Evolutionary conservation across 768 basidiomycete species (phyloP), one percentile per base, ranked within the genome.

Genomic region (Agrocybe praecox): DNA sequence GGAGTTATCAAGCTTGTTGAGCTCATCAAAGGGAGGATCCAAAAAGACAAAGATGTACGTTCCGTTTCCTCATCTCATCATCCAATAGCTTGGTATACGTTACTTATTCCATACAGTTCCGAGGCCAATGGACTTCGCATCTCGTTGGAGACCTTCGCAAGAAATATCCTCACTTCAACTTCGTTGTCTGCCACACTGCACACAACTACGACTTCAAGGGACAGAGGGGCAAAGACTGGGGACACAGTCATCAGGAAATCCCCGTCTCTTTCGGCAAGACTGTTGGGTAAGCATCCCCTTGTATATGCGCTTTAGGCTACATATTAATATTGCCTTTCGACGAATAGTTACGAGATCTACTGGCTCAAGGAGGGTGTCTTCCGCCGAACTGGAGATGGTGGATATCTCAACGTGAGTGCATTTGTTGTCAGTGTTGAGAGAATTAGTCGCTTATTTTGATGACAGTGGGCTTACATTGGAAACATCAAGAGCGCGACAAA

Each of bases 241-340:
- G 50, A 47, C 67, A 69, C 46, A 49, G 54, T 18, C 67, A 68
- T 46, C 60, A 66, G 49, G 67, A 69, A 43, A 62, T 69, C 53
- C 57, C 58, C 18, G 55, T 62, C 49, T 55, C 46, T n/a, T 26
- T 65, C 15, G 55, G 55, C 8, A 55, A 55, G 22, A 69, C 65
- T 11, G 40, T 66, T 29, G 63, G 65, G 60, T 62, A 19, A 49
- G 51, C 17, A 23, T 55, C 8, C 12, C 12, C 21, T 17, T 17
- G 21, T 4, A n/a, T 14, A 17, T 17, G 21, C 12, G 7, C 21
- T 17, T 4, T 46, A n/a, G n/a, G n/a, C n/a, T n/a, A n/a, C n/a
- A n/a, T n/a, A n/a, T n/a, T n/a, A 7, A 46, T 14, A 32, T 42
- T 42, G 36, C n/a, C 14, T 15, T 7, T 52, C 21, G 18, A 19